These are phyloP conservation scores for Vitis rupestris DNA, from an alignment of 164 flowering plant genomes.

Conservation along the genomic window DNA sequence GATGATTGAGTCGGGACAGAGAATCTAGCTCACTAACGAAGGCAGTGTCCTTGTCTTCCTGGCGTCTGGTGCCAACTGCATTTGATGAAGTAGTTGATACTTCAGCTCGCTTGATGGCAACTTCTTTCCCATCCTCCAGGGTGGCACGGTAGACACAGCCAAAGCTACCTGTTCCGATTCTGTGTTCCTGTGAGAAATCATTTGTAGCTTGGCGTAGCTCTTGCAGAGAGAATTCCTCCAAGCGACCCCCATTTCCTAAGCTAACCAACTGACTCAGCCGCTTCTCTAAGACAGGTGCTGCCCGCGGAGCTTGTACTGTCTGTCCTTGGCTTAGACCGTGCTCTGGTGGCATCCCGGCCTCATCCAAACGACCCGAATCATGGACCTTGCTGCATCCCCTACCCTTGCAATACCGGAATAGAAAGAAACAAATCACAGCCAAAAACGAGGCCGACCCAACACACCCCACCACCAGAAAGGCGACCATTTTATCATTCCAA, in stretches of 20 bases:
- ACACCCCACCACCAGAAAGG: conserved; percentile 60
- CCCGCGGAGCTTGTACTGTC: background rate
- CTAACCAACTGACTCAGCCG: conserved; percentile 59
- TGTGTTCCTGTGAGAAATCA: conserved; percentile 54
- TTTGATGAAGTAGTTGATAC: conserved; percentile 18
- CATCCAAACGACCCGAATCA: conserved; percentile 74
- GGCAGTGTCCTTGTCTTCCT: conserved; percentile 62
- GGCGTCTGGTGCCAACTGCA: conserved; percentile 26
- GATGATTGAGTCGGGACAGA: conserved; percentile 73
- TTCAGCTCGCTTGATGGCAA: conserved; percentile 79
- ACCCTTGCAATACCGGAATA: conserved; percentile 28
- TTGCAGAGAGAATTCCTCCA: conserved; percentile 61
- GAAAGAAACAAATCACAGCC: conserved; percentile 23
- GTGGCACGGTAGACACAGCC: conserved; percentile 69
- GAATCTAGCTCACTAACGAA: conserved; percentile 68
- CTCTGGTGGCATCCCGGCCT: conserved; percentile 1
- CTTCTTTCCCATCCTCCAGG: conserved; percentile 55
- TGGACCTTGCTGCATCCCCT: conserved; percentile 50
- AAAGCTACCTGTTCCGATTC: conserved; percentile 71
- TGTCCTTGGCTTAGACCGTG: background rate
- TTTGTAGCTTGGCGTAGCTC: conserved; percentile 38
- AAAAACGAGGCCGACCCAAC: conserved; percentile 37
- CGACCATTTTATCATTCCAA: conserved; percentile 36
- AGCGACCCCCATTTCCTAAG: conserved; percentile 36
- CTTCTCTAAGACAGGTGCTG: conserved; percentile 29